Conservation (phyloP, 2,329 filamentous ascomycete species). For the Rutstroemia sydowiana region DNA sequence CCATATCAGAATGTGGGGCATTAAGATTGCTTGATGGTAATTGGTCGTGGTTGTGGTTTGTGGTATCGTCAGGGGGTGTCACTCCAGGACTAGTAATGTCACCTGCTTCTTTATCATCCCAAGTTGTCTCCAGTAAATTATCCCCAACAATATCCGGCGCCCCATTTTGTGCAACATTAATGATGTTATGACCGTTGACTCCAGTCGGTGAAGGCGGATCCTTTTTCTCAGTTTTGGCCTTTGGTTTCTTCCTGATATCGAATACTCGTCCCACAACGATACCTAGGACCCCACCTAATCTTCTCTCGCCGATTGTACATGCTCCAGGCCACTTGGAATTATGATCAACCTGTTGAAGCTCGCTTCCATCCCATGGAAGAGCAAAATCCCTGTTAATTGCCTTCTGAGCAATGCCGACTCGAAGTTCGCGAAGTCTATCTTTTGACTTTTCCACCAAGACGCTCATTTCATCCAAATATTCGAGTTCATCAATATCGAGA, state of each 20-base stretch:
- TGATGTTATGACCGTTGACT: background rate
- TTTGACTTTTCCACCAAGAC: slow-evolving; percentile 66
- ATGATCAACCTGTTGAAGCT: slow-evolving; percentile 57
- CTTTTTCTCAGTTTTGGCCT: slow-evolving; percentile 21
- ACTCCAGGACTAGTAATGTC: slow-evolving; percentile 10
- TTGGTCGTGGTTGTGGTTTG: background rate
- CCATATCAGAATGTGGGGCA: slow-evolving; percentile 22
- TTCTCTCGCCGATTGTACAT: slow-evolving; percentile 51
- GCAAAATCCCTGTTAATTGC: slow-evolving; percentile 44
- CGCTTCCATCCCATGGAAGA: slow-evolving; percentile 54
- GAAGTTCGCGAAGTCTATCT: slow-evolving; percentile 58
- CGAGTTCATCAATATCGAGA: slow-evolving; percentile 74
- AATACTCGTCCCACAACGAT: slow-evolving; percentile 61
- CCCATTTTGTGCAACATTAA: background rate
- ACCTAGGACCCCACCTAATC: slow-evolving; percentile 62
- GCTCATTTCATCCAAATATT: slow-evolving; percentile 77
- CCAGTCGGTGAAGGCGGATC: background rate
- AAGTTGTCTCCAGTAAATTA: background rate
- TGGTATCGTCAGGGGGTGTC: no score
- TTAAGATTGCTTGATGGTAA: slow-evolving; percentile 5
- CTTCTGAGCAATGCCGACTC: slow-evolving; percentile 60
- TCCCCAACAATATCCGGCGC: background rate
- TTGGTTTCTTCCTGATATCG: slow-evolving; percentile 41
- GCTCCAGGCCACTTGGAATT: slow-evolving; percentile 47
- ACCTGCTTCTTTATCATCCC: slow-evolving; percentile 10